A percentile compares a stretch with the other conserved stretches of the same genome.
phyloP scores from a whole-genome alignment of 495 filamentous ascomycete species.

The Hypoxylon fuscum region DNA sequence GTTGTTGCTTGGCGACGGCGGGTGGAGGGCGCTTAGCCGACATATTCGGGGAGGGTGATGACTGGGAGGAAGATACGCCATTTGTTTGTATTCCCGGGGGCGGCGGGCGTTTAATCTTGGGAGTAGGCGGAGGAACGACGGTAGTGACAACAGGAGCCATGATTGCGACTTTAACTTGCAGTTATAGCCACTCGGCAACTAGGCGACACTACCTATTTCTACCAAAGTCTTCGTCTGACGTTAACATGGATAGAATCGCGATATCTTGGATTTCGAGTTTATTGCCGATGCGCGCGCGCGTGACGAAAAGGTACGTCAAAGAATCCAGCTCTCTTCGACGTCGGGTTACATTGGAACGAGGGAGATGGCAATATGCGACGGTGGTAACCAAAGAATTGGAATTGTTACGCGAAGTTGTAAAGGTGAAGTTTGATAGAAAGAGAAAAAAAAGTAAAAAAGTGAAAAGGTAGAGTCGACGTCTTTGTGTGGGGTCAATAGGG shows the following conservation, averaged over 20 bases:
- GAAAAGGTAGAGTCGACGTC: too few species aligned
- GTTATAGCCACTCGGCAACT: slow-evolving; percentile 22
- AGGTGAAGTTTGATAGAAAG: too few species aligned
- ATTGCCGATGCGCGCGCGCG: slow-evolving; percentile 8
- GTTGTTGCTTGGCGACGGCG: slow-evolving; percentile 50
- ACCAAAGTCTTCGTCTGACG: slow-evolving; percentile 14
- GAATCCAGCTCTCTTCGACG: not conserved
- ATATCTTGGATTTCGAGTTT: not conserved
- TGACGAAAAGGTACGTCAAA: not conserved
- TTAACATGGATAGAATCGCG: slow-evolving; percentile 39
- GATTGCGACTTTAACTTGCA: slow-evolving; percentile 2
- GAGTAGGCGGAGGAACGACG: slow-evolving; percentile 62
- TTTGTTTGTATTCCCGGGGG: slow-evolving; percentile 75
- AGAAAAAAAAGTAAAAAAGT: too few species aligned
- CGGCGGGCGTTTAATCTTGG: slow-evolving; percentile 78
- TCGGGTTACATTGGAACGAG: slow-evolving; percentile 3
- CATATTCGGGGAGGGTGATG: slow-evolving; percentile 73
- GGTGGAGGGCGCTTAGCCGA: slow-evolving; percentile 69
- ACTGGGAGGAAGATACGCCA: slow-evolving; percentile 68
- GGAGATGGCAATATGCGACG: slow-evolving; percentile 13
- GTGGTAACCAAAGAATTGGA: too few species aligned
- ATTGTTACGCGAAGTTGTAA: too few species aligned
- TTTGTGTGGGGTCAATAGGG: slow-evolving; percentile 42
- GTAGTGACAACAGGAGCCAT: slow-evolving; percentile 61
- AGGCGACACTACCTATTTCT: slow-evolving; percentile 16